Percentiles rank a stretch among this genome's conserved stretches.
Conservation (phyloP, 2,329 filamentous ascomycete genomes). For the Hypoxylon sp. region DNA sequence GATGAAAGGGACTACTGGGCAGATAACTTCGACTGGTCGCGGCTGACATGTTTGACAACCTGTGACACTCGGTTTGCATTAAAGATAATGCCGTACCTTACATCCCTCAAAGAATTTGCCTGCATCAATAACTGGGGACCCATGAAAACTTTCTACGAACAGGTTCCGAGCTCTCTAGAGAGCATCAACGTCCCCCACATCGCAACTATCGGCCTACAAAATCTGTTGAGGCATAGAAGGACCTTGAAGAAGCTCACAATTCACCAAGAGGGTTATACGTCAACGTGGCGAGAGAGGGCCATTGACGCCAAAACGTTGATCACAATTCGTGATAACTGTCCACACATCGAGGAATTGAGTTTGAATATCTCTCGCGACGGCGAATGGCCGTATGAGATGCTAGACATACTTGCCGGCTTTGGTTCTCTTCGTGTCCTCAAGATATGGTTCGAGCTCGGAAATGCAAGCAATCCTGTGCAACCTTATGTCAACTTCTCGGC, state of each 20-base stretch:
- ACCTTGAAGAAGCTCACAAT: constrained; percentile 19
- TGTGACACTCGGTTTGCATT: not conserved
- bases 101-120: constrained; percentile 13
- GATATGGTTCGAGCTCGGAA: constrained; percentile 34
- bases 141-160: constrained; percentile 6
- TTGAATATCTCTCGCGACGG: constrained; percentile 20
- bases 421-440: constrained; percentile 20
- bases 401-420: constrained; percentile 25
- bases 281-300: not conserved
- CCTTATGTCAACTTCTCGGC: constrained; percentile 27
- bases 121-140: not conserved
- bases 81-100: constrained; percentile 16
- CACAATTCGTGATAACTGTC: constrained; percentile 23
- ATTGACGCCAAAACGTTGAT: constrained; percentile 11
- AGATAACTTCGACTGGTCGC: constrained; percentile 29
- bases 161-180: constrained; percentile 25
- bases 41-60: constrained; percentile 11
- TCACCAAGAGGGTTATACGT: constrained; percentile 7
- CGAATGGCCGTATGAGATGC: constrained; percentile 25
- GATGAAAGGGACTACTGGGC: constrained; percentile 30
- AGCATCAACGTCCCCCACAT: constrained; percentile 6
- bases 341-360: constrained; percentile 22
- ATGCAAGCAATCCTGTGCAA: not conserved
- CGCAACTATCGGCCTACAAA: not conserved
- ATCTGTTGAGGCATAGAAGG: constrained; percentile 8